These are phyloP conservation scores for Hygrophila difformis DNA, from an alignment of 257 asterid species.

Conservation along the genomic window DNA sequence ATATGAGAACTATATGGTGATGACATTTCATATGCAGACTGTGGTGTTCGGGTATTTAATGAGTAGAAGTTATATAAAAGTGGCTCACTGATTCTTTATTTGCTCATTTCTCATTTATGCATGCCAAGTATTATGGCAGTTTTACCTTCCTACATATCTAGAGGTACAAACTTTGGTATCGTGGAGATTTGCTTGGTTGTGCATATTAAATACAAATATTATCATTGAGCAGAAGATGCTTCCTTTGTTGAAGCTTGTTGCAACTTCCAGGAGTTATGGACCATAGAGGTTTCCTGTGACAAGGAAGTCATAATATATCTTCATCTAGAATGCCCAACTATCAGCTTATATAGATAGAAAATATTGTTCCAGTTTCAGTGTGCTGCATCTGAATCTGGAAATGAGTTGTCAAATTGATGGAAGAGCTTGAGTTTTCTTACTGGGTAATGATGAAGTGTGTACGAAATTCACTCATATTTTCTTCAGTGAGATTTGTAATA, in stretches of 20 bases:
- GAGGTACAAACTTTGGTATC: conserved; percentile 8
- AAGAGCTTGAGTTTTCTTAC: conserved; percentile 12
- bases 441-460: conserved; percentile 14
- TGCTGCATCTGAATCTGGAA: conserved; percentile 20
- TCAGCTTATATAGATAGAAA: conserved; percentile 13
- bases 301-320: conserved; percentile 3
- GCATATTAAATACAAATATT: conserved; percentile 8
- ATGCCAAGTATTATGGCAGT: conserved; percentile 7
- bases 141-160: conserved; percentile 5
- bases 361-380: conserved; percentile 17
- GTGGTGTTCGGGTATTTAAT: conserved; percentile 10
- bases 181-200: conserved; percentile 7
- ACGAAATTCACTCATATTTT: background rate
- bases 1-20: conserved; percentile 24
- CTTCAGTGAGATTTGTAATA: background rate
- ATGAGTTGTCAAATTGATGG: conserved; percentile 9
- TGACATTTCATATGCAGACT: conserved; percentile 26
- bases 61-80: background rate
- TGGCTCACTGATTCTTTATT: conserved; percentile 14
- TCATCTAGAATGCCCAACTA: conserved; percentile 11
- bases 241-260: conserved; percentile 17
- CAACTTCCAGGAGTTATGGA: conserved; percentile 15
- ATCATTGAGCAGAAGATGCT: conserved; percentile 11
- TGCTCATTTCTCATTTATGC: conserved; percentile 12
- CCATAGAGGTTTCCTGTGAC: conserved; percentile 6